Conservation (phyloP, 208 protist species). For the Crithidia bombi region DNA sequence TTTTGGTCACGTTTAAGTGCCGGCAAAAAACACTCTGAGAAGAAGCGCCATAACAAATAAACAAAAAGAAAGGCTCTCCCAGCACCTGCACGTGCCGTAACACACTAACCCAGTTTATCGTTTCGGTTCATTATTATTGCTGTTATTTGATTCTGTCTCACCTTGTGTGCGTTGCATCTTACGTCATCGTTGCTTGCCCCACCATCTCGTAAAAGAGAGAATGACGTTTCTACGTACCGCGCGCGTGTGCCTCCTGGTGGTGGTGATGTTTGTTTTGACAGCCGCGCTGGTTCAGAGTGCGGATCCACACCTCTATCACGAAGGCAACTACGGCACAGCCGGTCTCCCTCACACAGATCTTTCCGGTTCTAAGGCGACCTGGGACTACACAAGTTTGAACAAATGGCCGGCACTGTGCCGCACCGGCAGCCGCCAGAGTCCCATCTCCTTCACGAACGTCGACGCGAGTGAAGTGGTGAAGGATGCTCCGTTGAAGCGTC, state of each 20-base stretch:
- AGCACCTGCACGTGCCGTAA: too few species aligned
- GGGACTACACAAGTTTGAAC: conserved; percentile 57
- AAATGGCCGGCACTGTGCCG: conserved; percentile 56
- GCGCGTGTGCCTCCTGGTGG: background rate
- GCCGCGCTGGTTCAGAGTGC: background rate
- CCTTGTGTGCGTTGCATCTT: too few species aligned
- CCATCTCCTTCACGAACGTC: conserved; percentile 71
- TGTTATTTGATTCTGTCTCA: too few species aligned
- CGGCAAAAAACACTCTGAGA: too few species aligned
- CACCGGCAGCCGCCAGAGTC: conserved; percentile 63
- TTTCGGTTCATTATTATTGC: too few species aligned
- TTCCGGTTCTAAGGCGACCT: conserved; percentile 22
- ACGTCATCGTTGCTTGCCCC: too few species aligned
- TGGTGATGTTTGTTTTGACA: conserved; percentile 1
- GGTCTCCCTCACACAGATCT: conserved; percentile 29
- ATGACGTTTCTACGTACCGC: background rate
- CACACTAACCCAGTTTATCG: too few species aligned
- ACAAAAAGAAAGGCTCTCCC: too few species aligned
- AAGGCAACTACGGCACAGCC: conserved; percentile 68
- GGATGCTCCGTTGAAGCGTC: conserved; percentile 25
- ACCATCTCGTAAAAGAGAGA: background rate
- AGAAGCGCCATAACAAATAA: too few species aligned
- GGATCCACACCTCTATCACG: conserved; percentile 32
- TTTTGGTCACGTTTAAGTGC: too few species aligned
- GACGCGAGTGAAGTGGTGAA: conserved; percentile 49